A percentile compares a stretch with the other conserved stretches of the same genome.
Conservation (phyloP, 2,329 filamentous ascomycete genomes). For the Cladosporium austrohemisphaericum region DNA sequence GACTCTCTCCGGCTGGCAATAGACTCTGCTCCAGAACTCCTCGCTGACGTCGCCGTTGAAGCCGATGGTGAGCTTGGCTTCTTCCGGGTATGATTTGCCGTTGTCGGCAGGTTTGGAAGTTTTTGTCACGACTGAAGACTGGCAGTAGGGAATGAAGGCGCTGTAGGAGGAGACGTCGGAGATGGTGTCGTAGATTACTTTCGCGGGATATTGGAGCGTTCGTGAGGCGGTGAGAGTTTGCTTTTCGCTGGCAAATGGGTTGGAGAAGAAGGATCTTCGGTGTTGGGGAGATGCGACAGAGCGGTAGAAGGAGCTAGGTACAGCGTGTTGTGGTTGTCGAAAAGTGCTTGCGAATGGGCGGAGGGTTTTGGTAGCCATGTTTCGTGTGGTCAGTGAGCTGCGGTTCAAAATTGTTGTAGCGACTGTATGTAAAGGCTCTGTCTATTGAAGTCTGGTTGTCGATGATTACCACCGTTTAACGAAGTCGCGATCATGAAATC, state of each 20-base stretch:
- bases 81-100: slow-evolving; percentile 61
- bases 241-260: slow-evolving; percentile 46
- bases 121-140: slow-evolving; percentile 68
- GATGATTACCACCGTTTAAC: too few relatives aligned
- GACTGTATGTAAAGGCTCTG: too few relatives aligned
- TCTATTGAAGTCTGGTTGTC: too few relatives aligned
- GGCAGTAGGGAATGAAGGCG: slow-evolving; percentile 88
- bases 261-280: slow-evolving; percentile 42
- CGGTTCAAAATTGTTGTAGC: not conserved
- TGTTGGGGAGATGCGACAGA: slow-evolving; percentile 20
- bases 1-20: slow-evolving; percentile 67
- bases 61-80: slow-evolving; percentile 77
- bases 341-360: slow-evolving; percentile 23
- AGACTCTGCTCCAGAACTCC: slow-evolving; percentile 73
- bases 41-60: slow-evolving; percentile 80
- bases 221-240: slow-evolving; percentile 71
- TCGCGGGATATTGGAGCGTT: slow-evolving; percentile 69
- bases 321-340: slow-evolving; percentile 19
- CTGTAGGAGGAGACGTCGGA: slow-evolving; percentile 83
- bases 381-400: too few relatives aligned
- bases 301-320: slow-evolving; percentile 17
- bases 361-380: slow-evolving; percentile 15
- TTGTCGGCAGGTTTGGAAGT: slow-evolving; percentile 56
- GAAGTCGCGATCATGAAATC: slow-evolving; percentile 16
- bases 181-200: slow-evolving; percentile 76